Evolutionary conservation across 352 stramenopile genomes (phyloP), one percentile per base, ranked within the genome.

Genomic region (Phytophthora sp.): DNA sequence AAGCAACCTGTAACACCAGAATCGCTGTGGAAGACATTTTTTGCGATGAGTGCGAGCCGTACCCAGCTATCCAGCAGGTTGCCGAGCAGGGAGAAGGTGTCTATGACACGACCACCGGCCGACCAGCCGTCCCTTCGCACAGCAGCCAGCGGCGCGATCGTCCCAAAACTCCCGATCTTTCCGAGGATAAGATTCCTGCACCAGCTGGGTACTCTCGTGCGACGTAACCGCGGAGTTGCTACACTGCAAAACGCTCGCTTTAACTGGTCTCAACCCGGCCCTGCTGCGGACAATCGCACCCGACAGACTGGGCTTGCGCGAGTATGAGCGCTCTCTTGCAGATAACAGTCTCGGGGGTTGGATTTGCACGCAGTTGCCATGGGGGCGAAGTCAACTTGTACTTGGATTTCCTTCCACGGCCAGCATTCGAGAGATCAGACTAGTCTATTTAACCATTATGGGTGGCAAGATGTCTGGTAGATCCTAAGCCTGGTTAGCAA

Each of bases 201-300:
- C 18, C 58, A 63, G 53, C 33, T 63, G 53, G 39, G 4, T 50
- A 21, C 21, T n/a, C n/a, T 13, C 27, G 44, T 39, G 44, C 36
- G 41, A 54, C 56, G 55, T 61, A 61, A 66, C 55, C 45, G 53
- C 38, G 18, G 38, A 54, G 59, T 61, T 49, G 36, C 41, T 39
- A 26, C 15, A 26, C 23, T 47, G 38, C 52, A 47, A 59, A 57
- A 51, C 47, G 49, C 67, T 44, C 31, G 45, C 55, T 68, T 57
- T 52, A 57, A 62, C 52, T 69, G 53, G 58, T 66, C 54, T 46
- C 53, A 67, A 57, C 8, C 29, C 18, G 20, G 20, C 24, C 50
- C 45, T 54, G 30, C 58, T 60, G 58, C 29, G 36, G 9, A 45
- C 33, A 50, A 42, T 50, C 50, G 18, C 33, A 57, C 45, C 56